phyloP scores from a whole-genome alignment of 1,284 basidiomycete genomes.

The Melampsora medusae region DNA sequence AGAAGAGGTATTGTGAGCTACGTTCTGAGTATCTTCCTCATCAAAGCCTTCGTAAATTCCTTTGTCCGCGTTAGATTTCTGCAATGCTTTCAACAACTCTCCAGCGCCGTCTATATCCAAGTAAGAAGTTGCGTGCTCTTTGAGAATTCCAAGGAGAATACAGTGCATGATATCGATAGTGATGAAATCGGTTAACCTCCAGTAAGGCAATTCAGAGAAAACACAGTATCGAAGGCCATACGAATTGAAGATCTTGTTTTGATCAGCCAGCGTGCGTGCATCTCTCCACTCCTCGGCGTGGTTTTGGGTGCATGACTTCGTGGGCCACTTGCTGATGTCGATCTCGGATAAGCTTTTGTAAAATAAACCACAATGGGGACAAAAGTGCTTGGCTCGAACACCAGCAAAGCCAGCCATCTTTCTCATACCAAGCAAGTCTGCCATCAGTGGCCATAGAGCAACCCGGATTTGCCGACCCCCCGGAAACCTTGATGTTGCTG shows the following conservation, averaged over 20 bases:
- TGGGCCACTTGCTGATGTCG: not conserved
- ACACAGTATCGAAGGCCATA: slow-evolving; percentile 16
- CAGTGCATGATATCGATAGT: slow-evolving; percentile 15
- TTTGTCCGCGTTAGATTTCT: not conserved
- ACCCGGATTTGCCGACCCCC: not conserved
- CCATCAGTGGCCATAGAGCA: slow-evolving; percentile 32
- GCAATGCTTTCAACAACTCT: not conserved
- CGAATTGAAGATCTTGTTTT: not conserved
- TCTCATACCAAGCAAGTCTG: slow-evolving; percentile 22
- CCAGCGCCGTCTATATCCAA: not conserved
- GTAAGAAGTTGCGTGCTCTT: slow-evolving; percentile 15
- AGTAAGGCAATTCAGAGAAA: slow-evolving; percentile 25
- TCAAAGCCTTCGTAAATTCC: not conserved
- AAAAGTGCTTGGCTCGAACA: not conserved
- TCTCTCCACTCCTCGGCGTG: not conserved
- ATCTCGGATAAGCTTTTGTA: not conserved
- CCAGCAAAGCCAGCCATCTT: slow-evolving; percentile 32
- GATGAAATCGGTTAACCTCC: slow-evolving; percentile 8
- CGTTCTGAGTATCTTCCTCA: not conserved
- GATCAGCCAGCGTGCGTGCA: not conserved
- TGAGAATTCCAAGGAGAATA: slow-evolving; percentile 23
- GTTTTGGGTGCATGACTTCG: not conserved
- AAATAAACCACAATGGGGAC: not conserved
- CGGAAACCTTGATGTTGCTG: not conserved
- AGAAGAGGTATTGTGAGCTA: too few relatives aligned